Evolutionary conservation across 176 grass and related monocot species (phyloP).

Genomic region (Avena sativa): DNA sequence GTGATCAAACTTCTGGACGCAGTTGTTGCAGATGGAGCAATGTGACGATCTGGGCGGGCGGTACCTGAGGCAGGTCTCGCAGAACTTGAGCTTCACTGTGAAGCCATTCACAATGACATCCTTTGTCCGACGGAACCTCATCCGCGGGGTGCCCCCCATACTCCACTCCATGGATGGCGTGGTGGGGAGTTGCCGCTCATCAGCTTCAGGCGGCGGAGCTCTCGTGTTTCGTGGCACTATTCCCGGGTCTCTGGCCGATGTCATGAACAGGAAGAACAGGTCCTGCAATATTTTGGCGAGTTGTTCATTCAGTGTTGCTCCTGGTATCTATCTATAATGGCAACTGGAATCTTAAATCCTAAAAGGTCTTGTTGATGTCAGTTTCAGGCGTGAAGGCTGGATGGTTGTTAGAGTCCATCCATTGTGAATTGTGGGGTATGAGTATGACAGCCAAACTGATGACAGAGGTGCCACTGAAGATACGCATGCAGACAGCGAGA

Average conservation of each 20-base stretch:
- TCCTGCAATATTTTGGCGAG: constrained; percentile 44
- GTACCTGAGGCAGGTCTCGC: constrained; percentile 69
- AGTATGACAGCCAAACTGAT: not conserved
- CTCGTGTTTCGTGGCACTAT: constrained; percentile 68
- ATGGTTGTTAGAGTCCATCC: not conserved
- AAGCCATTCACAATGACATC: constrained; percentile 57
- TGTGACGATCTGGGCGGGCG: constrained; percentile 62
- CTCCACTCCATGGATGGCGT: constrained; percentile 74
- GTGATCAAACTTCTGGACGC: constrained; percentile 76
- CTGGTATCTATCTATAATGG: not conserved
- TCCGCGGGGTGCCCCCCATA: constrained; percentile 46
- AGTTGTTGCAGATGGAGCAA: constrained; percentile 79
- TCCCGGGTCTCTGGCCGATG: constrained; percentile 63
- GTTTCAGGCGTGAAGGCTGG: constrained; percentile 7
- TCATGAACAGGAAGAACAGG: constrained; percentile 59
- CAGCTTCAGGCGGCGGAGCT: constrained; percentile 52
- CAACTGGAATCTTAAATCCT: not conserved
- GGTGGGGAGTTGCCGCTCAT: constrained; percentile 34
- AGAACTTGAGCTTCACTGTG: constrained; percentile 66
- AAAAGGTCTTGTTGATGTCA: not conserved
- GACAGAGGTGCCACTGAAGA: not conserved
- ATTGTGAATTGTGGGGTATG: not conserved
- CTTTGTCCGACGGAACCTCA: constrained; percentile 51
- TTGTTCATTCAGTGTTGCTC: not conserved
- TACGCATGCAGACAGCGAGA: not conserved